Evolutionary conservation across 2,329 filamentous ascomycete species (phyloP).

Genomic region (Nothophaeocryptopus gaeumannii): DNA sequence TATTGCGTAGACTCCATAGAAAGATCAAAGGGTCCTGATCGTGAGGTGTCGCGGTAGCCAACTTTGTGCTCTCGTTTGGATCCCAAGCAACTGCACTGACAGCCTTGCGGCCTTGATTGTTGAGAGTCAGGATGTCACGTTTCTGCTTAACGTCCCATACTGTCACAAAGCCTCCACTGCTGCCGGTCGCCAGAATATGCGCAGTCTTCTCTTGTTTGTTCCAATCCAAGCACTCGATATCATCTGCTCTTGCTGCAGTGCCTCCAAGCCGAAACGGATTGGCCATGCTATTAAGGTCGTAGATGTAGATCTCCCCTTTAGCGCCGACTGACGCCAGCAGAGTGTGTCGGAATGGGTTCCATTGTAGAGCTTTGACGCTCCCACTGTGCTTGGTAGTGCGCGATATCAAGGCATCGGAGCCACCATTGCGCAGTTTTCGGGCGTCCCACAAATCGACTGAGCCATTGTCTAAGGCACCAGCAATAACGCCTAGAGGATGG

Average conservation of each 20-base stretch:
- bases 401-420: slow-evolving; percentile 74
- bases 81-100: slow-evolving; percentile 98
- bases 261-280: slow-evolving; percentile 88
- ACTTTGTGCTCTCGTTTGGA: slow-evolving; percentile 85
- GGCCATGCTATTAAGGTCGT: slow-evolving; percentile 85
- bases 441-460: slow-evolving; percentile 93
- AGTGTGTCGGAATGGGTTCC: slow-evolving; percentile 89
- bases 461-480: slow-evolving; percentile 91
- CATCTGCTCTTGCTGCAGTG: slow-evolving; percentile 82
- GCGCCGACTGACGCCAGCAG: slow-evolving; percentile 88
- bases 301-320: slow-evolving; percentile 94
- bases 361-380: slow-evolving; percentile 90
- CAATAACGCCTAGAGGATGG: slow-evolving; percentile 82
- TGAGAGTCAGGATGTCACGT: slow-evolving; percentile 93
- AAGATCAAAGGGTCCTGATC: slow-evolving; percentile 85
- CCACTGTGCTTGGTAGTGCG: slow-evolving; percentile 87
- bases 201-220: slow-evolving; percentile 82
- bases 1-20: slow-evolving; percentile 93
- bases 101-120: slow-evolving; percentile 81
- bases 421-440: slow-evolving; percentile 55
- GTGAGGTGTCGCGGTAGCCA: slow-evolving; percentile 86
- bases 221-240: slow-evolving; percentile 96
- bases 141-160: slow-evolving; percentile 99
- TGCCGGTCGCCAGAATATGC: slow-evolving; percentile 92
- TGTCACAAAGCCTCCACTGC: slow-evolving; percentile 89